Percentiles rank a stretch among this genome's conserved stretches.
These are phyloP conservation scores for Pezicula radicicola DNA, from an alignment of 2,329 filamentous ascomycete species.

Conservation along the genomic window DNA sequence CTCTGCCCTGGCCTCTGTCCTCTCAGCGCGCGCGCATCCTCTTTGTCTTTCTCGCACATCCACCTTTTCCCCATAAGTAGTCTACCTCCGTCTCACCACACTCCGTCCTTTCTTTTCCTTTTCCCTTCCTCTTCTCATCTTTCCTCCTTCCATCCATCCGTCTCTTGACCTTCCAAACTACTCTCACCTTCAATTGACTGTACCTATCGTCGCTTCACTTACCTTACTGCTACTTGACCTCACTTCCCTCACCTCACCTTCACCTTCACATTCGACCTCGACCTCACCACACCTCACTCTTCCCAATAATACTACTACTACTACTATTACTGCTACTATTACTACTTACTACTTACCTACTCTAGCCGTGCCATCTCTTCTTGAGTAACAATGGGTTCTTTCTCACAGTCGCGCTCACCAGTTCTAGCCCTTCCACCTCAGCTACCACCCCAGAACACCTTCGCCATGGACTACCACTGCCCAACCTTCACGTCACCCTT, in stretches of 20 bases:
- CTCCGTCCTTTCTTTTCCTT: not conserved
- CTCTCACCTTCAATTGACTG: not conserved
- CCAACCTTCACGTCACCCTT: conserved; percentile 23
- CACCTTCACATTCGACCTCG: conserved; percentile 19
- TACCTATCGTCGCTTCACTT: not conserved
- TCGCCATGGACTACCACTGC: conserved; percentile 18
- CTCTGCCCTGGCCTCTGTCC: not conserved
- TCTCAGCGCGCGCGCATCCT: not conserved
- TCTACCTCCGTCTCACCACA: not conserved
- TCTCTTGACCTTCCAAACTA: not conserved
- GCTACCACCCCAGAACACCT: conserved; percentile 21
- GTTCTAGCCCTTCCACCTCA: conserved; percentile 24
- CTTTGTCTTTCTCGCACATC: not conserved
- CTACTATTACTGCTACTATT: not conserved
- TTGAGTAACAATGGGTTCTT: conserved; percentile 1
- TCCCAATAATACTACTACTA: not conserved
- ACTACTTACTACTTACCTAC: not conserved
- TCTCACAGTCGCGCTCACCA: conserved; percentile 15
- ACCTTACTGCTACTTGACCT: conserved; percentile 2
- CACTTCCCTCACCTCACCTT: not conserved
- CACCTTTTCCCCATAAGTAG: not conserved
- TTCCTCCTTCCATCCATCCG: not conserved
- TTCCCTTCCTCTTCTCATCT: conserved; percentile 4
- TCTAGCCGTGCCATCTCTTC: not conserved
- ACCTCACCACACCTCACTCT: conserved; percentile 18